phyloP scores from a whole-genome alignment of 441 rosid species.

The Gossypium schwendimanii region DNA sequence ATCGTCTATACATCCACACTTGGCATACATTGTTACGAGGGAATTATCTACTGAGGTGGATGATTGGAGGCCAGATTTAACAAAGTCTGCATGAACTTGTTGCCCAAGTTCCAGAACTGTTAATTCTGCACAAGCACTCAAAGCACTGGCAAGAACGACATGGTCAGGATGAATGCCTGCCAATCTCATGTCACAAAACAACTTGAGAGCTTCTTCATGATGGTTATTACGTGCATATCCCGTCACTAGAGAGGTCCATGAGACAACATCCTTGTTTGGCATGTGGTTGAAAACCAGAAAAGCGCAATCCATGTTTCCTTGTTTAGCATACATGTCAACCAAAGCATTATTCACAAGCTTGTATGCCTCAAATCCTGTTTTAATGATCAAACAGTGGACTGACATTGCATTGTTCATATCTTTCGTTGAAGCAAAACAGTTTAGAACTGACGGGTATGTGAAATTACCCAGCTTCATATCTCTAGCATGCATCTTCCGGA shows the following conservation, averaged over 20 bases:
- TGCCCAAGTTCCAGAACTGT: slow-evolving; percentile 69
- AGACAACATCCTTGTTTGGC: slow-evolving; percentile 60
- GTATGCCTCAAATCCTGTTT: slow-evolving; percentile 61
- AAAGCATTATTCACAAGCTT: slow-evolving; percentile 73
- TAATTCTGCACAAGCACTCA: slow-evolving; percentile 68
- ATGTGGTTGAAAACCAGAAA: slow-evolving; percentile 49
- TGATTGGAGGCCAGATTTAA: slow-evolving; percentile 51
- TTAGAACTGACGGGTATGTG: slow-evolving; percentile 63
- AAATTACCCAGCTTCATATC: slow-evolving; percentile 56
- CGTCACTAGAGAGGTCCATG: slow-evolving; percentile 87
- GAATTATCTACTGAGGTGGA: slow-evolving; percentile 64
- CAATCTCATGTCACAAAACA: slow-evolving; percentile 55
- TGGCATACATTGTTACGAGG: slow-evolving; percentile 74
- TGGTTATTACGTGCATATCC: slow-evolving; percentile 53
- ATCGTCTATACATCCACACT: slow-evolving; percentile 63
- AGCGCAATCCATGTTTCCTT: slow-evolving; percentile 46
- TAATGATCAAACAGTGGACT: slow-evolving; percentile 62
- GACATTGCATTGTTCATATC: slow-evolving; percentile 38
- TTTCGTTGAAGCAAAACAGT: slow-evolving; percentile 45
- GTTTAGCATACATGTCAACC: slow-evolving; percentile 81
- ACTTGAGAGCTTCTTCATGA: slow-evolving; percentile 54
- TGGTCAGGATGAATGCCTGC: slow-evolving; percentile 52
- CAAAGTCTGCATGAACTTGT: slow-evolving; percentile 59
- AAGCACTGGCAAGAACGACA: slow-evolving; percentile 48
- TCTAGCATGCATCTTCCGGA: slow-evolving; percentile 52